phyloP scores from a whole-genome alignment of 805 yeast genomes.

The Millerozyma acaciae region DNA sequence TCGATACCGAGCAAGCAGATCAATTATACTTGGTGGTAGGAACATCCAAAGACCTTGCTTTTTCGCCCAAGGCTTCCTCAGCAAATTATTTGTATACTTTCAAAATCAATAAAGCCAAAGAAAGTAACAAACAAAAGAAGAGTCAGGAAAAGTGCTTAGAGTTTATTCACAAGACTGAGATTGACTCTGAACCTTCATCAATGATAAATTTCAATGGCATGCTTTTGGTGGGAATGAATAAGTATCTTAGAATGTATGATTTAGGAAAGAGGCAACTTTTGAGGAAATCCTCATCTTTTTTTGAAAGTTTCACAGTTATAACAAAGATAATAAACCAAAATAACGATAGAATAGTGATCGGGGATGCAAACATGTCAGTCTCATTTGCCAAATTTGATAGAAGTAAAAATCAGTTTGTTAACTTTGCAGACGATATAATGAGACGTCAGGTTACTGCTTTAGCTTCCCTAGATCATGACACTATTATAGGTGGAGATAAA shows the following conservation, averaged over 20 bases:
- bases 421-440: conserved; percentile 66
- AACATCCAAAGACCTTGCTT: conserved; percentile 23
- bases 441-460: conserved; percentile 64
- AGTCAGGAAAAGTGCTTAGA: conserved; percentile 22
- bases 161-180: conserved; percentile 57
- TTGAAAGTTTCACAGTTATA: conserved; percentile 46
- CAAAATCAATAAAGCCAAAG: conserved; percentile 31
- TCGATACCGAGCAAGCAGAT: conserved; percentile 19
- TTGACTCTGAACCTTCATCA: conserved; percentile 46
- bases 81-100: conserved; percentile 35
- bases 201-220: conserved; percentile 52
- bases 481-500: conserved; percentile 80
- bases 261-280: conserved; percentile 78
- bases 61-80: conserved; percentile 23
- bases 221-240: conserved; percentile 56
- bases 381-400: conserved; percentile 52
- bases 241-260: conserved; percentile 57
- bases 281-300: conserved; percentile 51
- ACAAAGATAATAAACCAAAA: conserved; percentile 53
- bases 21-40: conserved; percentile 45
- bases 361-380: conserved; percentile 69
- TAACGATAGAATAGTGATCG: conserved; percentile 54
- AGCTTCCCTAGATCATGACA: conserved; percentile 63
- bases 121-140: conserved; percentile 7
- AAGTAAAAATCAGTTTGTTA: conserved; percentile 46